Evolutionary conservation across 345 rosid species (phyloP), one percentile per base, ranked within the genome.

Genomic region (Erysimum cheiranthoides): DNA sequence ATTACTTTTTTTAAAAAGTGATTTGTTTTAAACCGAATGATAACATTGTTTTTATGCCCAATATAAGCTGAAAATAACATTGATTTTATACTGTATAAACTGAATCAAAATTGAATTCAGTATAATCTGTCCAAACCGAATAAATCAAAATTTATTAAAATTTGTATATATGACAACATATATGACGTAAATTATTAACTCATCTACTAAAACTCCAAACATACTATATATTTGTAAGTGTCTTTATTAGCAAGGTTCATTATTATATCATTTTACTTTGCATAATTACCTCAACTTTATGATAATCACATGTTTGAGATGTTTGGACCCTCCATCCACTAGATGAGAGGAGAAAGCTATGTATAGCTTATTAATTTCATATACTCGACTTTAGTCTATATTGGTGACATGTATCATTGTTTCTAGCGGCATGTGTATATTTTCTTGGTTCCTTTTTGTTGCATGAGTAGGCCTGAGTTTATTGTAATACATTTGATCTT

Each of bases 261-360:
- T 71, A 77, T 65, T 66, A 71, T 65, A 46, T 34, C 47, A 65
- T 67, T 43, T 66, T 59, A 59, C 61, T 78, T 73, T 73, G 59
- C 66, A 78, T 78, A 72, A 72, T 72, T 73, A 78, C 69, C 28
- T 64, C 63, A 32, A 25, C 74, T 73, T 78, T 78, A 58, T 73
- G 63, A 73, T 78, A 72, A 67, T 66, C 70, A 73, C 78, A 53
- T 76, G 59, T 79, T 78, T 27, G 84, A 73, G 77, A 53, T 76
- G 59, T 79, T 78, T 27, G 84, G 85, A 67, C 86, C 88, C 88
- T 75, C 85, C 86, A 73, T 63, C 67, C 86, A 84, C 82, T 80
- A 35, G 17, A 43, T 43, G 42, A 75, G 36, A 66, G 46, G 8
- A 66, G 73, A 68, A 68, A 30, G 36, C 38, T 8, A 50, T 66